A percentile compares a stretch with the other conserved stretches of the same genome.
Evolutionary conservation across 805 yeast species (phyloP).

Genomic region (Yamadazyma olivae): DNA sequence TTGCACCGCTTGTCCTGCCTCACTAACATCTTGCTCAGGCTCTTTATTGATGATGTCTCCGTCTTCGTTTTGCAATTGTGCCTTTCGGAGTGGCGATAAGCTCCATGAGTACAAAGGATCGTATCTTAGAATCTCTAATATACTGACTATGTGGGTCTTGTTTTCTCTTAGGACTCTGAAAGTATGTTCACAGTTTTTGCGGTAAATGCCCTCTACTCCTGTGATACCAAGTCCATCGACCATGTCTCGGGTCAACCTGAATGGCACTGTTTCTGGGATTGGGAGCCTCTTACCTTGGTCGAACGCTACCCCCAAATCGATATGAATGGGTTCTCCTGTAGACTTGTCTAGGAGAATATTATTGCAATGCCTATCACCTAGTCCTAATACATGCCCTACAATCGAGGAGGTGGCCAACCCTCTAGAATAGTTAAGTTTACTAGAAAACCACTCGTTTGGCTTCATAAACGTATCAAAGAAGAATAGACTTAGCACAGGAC

Average conservation of each 20-base stretch:
- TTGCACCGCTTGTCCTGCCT: constrained; percentile 75
- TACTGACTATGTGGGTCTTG: constrained; percentile 68
- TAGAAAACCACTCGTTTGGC: constrained; percentile 72
- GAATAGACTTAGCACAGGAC: constrained; percentile 68
- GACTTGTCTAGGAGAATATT: constrained; percentile 76
- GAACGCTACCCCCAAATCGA: constrained; percentile 94
- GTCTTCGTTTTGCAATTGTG: constrained; percentile 47
- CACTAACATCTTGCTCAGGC: constrained; percentile 50
- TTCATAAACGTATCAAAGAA: constrained; percentile 65
- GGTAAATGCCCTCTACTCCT: constrained; percentile 79
- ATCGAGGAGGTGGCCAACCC: constrained; percentile 86
- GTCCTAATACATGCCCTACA: constrained; percentile 82
- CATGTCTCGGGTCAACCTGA: constrained; percentile 83
- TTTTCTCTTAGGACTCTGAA: constrained; percentile 64
- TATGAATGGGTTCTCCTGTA: constrained; percentile 94
- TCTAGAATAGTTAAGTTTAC: constrained; percentile 61
- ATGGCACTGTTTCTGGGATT: constrained; percentile 92
- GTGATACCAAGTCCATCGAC: constrained; percentile 86
- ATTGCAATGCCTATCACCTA: constrained; percentile 94
- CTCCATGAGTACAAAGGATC: constrained; percentile 95
- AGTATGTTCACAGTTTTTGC: constrained; percentile 69
- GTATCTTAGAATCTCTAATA: constrained; percentile 80
- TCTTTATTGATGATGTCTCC: constrained; percentile 8
- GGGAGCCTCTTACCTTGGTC: constrained; percentile 86
- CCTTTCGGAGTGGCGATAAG: constrained; percentile 67